Conservation (phyloP, 106 monocot genomes). For the Triglochin maritima region DNA sequence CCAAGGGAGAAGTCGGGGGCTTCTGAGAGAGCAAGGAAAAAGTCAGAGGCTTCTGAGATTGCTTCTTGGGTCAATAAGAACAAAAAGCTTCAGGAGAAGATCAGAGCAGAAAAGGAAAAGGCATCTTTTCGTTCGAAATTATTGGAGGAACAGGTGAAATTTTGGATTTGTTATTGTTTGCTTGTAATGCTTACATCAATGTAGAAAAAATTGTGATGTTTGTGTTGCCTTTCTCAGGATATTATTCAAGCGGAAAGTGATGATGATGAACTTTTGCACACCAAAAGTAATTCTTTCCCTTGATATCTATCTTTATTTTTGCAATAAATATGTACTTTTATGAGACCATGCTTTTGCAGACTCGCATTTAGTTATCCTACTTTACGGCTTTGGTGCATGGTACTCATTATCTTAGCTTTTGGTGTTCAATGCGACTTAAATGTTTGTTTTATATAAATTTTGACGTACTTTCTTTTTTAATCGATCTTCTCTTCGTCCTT, state of each 20-base stretch:
- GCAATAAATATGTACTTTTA: too few species aligned
- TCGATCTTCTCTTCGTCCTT: not conserved
- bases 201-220: not conserved
- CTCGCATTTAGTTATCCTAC: too few species aligned
- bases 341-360: too few species aligned
- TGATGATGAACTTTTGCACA: slow-evolving; percentile 38
- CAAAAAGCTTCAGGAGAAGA: slow-evolving; percentile 55
- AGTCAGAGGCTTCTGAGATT: slow-evolving; percentile 52
- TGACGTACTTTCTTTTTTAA: too few species aligned
- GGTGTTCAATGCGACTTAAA: not conserved
- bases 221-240: slow-evolving; percentile 40
- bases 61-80: slow-evolving; percentile 71
- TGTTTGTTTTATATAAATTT: not conserved
- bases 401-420: not conserved
- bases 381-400: too few species aligned
- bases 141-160: slow-evolving; percentile 65
- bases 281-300: slow-evolving; percentile 24
- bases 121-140: slow-evolving; percentile 40
- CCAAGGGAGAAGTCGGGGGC: slow-evolving; percentile 40
- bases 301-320: too few species aligned
- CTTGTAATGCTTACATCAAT: not conserved
- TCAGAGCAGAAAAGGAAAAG: slow-evolving; percentile 51
- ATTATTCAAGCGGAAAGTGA: slow-evolving; percentile 54
- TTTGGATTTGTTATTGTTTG: not conserved
- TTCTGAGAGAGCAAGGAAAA: slow-evolving; percentile 44